Evolutionary conservation across 768 basidiomycete genomes (phyloP).

Genomic region (Boletus pseudopeckii): DNA sequence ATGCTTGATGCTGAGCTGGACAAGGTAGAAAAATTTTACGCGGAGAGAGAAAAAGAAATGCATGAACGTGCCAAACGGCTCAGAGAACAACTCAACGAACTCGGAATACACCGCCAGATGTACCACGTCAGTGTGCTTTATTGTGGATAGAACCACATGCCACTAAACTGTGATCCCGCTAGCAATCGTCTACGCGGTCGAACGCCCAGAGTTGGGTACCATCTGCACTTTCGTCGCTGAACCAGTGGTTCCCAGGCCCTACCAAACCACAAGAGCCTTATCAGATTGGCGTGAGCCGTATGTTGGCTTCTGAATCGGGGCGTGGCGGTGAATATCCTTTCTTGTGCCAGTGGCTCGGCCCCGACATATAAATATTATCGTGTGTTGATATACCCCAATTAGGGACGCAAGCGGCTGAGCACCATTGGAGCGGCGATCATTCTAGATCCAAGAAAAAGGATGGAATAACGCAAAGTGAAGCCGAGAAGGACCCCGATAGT

Average conservation of each 20-base stretch:
- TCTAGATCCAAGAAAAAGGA: background rate
- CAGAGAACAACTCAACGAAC: constrained; percentile 66
- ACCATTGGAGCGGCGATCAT: background rate
- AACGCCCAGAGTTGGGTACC: constrained; percentile 11
- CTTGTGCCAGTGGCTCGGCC: background rate
- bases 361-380: background rate
- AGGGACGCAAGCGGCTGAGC: background rate
- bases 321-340: constrained; percentile 9
- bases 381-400: background rate
- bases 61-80: constrained; percentile 43
- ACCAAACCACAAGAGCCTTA: background rate
- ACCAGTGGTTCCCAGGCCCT: background rate
- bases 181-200: constrained; percentile 10
- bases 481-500: background rate
- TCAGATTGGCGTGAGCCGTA: background rate
- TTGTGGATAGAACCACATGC: too few species aligned
- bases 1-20: constrained; percentile 73
- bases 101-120: constrained; percentile 60
- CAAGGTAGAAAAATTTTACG: constrained; percentile 83
- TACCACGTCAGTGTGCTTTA: constrained; percentile 44
- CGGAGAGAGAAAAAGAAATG: constrained; percentile 64
- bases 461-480: background rate
- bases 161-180: background rate
- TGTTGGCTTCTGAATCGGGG: constrained; percentile 17
- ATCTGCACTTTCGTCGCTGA: constrained; percentile 1